These are phyloP conservation scores for Spiromyces aspiralis DNA, from an alignment of 371 early-diverging fungal species.

Conservation along the genomic window DNA sequence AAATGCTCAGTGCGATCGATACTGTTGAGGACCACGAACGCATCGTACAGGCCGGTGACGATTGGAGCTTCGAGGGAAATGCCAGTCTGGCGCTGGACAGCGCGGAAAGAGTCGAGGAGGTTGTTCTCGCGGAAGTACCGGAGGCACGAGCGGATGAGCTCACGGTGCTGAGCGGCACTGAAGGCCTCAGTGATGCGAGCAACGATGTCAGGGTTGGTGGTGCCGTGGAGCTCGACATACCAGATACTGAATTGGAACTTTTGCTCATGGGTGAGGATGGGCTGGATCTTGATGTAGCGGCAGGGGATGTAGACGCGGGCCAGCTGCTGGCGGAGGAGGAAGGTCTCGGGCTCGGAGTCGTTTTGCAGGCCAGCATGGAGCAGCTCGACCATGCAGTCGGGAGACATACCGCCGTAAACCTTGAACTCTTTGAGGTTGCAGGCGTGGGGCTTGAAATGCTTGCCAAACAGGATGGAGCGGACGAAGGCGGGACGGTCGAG, in stretches of 20 bases:
- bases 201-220: conserved; percentile 44
- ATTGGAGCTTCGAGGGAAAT: conserved; percentile 61
- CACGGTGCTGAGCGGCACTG: conserved; percentile 49
- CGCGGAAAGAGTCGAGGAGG: conserved; percentile 48
- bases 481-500: conserved; percentile 37
- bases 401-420: conserved; percentile 68
- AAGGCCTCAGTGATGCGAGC: conserved; percentile 11
- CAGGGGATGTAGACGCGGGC: conserved; percentile 47
- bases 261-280: conserved; percentile 74
- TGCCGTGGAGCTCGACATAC: conserved; percentile 78
- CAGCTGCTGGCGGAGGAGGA: conserved; percentile 47
- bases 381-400: conserved; percentile 65
- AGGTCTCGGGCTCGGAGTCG: conserved; percentile 79
- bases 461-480: conserved; percentile 84
- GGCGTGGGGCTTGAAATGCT: conserved; percentile 86
- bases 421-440: conserved; percentile 95
- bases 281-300: conserved; percentile 84
- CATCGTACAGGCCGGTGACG: conserved; percentile 49
- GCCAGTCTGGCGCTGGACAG: conserved; percentile 41
- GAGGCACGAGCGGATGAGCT: conserved; percentile 64
- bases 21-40: conserved; percentile 51
- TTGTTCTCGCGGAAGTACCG: conserved; percentile 79
- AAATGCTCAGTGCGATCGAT: conserved; percentile 54
- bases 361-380: conserved; percentile 83
- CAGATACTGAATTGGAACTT: conserved; percentile 93